A percentile compares a stretch with the other conserved stretches of the same genome.
Evolutionary conservation across 1,284 basidiomycete species (phyloP).

Genomic region (Leccinum solheimii): DNA sequence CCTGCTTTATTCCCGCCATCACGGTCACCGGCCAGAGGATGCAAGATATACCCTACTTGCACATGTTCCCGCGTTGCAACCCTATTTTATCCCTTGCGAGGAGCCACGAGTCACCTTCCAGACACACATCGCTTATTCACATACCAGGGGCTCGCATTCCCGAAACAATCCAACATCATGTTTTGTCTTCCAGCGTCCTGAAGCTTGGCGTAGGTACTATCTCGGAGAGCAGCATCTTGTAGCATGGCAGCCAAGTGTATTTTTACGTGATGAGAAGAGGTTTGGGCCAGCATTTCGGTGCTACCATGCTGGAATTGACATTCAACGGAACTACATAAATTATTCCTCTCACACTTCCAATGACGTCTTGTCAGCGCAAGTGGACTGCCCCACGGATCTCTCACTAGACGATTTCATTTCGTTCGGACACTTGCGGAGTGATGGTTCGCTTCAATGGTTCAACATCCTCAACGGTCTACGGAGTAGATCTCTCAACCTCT

Average conservation of each 20-base stretch:
- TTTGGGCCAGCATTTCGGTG: too few relatives aligned
- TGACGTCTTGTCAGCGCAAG: constrained; percentile 42
- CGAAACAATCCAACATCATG: constrained; percentile 38
- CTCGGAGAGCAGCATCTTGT: too few relatives aligned
- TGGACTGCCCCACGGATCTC: constrained; percentile 37
- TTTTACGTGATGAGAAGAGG: too few relatives aligned
- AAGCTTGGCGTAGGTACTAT: too few relatives aligned
- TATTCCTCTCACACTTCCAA: constrained; percentile 44
- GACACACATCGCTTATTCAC: constrained; percentile 38
- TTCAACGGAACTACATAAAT: too few relatives aligned
- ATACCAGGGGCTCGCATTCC: constrained; percentile 22
- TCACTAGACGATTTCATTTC: constrained; percentile 43
- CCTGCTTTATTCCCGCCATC: constrained; percentile 13
- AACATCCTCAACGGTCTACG: constrained; percentile 34
- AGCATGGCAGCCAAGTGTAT: fast-evolving
- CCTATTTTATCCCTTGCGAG: constrained; percentile 5
- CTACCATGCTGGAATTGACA: fast-evolving
- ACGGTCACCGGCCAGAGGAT: too few relatives aligned
- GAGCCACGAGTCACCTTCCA: constrained; percentile 27
- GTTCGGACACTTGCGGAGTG: constrained; percentile 45
- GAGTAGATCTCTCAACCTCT: constrained; percentile 38
- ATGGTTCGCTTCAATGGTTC: constrained; percentile 47
- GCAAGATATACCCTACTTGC: constrained; percentile 5
- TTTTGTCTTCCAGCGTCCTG: constrained; percentile 13
- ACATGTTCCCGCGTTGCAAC: neutral